Evolutionary conservation across 805 yeast species (phyloP), one percentile per base, ranked within the genome.

Genomic region (Jamesozyma gamospora): DNA sequence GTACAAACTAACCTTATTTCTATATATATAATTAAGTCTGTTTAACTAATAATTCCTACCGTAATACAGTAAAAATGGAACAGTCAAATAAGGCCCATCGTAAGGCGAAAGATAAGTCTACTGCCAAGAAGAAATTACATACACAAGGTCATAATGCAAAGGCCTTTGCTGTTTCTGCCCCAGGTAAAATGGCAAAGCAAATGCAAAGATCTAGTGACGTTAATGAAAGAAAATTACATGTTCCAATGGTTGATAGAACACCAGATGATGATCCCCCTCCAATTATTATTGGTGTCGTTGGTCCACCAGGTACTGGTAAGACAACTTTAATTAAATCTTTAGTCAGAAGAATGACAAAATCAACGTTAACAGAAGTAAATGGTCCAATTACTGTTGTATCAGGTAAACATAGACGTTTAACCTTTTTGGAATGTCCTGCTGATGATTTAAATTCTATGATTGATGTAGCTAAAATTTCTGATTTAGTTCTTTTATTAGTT

Each of bases 201-300:
- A 95, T 95, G 46, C 75, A 76, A 55, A 73, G 98, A 59, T 64
- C 94, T 5, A 82, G 82, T 47, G 99, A 92, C 56, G 67, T 71
- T 24, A 67, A 77, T 45, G 97, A 92, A 60, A 79, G 74, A 55
- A 82, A 79, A 55, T 72, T 82, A 56, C 97, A 92, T 68, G 96
- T 88, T 16, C 97, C 98, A 13, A 88, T 92, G 96, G 82, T 92
- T 37, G 95, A 92, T 59, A 71, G 97, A 50, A 87, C 96, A 0
- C 96, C 97, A 0, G 97, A 90, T 41, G 96, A 90, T 55, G 94
- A 85, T 50, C 96, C 97, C 4, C 96, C 96, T 16, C 99, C 99
- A 32, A 81, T 92, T 17, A 79, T 92, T 41, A 86, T 92, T 18
- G 96, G 96, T 0, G 95, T 92, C 7, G 96, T 92, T 11, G 99